Evolutionary conservation across 1,139 yeast genomes (phyloP), one percentile per base, ranked within the genome.

Genomic region (Yamadazyma taylorii): DNA sequence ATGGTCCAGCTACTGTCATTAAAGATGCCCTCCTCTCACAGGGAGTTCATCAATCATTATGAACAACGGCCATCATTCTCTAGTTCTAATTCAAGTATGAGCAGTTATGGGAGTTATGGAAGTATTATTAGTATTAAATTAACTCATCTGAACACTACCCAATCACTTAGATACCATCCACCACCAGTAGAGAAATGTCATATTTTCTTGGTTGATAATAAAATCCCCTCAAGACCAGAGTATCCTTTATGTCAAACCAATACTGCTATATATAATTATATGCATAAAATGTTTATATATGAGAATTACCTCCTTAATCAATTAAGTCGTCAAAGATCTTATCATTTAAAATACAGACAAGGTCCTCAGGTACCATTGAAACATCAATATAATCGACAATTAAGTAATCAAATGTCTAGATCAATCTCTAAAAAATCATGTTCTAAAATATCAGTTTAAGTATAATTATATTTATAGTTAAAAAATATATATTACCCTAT

Each of bases 191-290:
- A 26, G n/a, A 35, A 35, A 26, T 31, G 17, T 15, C 35, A 16
- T 9, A n/a, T 22, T 4, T 30, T 22, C 14, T 7, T 31, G 15
- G 34, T 24, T 6, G 10, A 9, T 5, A 14, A 10, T 5, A 15
- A 11, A 9, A 14, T 22, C 8, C 41, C 45, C 5, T 8, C 22
- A 13, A 47, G 42, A 37, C 64, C 64, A 2, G 31, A 17, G 14
- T 13, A 50, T 11, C 63, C 63, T 1, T 17, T n/a, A 6, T 53
- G 52, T 16, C 46, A 46, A 31, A 59, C 64, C 9, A 58, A 56
- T 36, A 59, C 63, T 19, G 46, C 48, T 24, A 39, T 58, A 47
- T 53, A 58, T 15, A 56, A 44, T 25, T 59, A 56, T 36, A 38
- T 48, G 9, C 64, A 59, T 37, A 45, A 40, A 28, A 33, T 42